Conservation (phyloP, 2,329 filamentous ascomycete genomes). For the Hypoxylon sp. region DNA sequence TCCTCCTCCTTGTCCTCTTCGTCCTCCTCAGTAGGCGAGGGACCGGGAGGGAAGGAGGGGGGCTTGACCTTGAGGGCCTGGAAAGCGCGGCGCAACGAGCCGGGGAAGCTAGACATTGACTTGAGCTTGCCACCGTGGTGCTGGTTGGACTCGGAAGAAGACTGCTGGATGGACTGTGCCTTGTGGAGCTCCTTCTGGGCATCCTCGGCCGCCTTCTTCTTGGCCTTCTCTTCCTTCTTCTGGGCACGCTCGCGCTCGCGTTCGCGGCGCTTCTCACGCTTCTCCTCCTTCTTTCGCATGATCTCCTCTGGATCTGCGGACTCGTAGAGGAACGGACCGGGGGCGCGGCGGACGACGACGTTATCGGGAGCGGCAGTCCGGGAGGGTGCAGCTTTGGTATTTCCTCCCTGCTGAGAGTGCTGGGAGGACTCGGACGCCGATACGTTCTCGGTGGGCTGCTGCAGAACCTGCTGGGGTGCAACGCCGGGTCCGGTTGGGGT, state of each 20-base stretch:
- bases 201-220: slow-evolving; percentile 22
- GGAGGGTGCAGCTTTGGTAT: neutral
- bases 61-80: slow-evolving; percentile 25
- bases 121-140: slow-evolving; percentile 5
- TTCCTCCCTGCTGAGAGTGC: neutral
- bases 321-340: slow-evolving; percentile 38
- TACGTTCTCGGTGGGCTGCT: neutral
- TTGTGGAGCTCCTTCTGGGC: slow-evolving; percentile 16
- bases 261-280: slow-evolving; percentile 24
- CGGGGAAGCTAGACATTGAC: slow-evolving; percentile 25
- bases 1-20: slow-evolving; percentile 10
- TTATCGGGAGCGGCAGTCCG: neutral
- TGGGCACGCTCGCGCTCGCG: slow-evolving; percentile 30
- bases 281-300: slow-evolving; percentile 25
- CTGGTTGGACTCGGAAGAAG: neutral
- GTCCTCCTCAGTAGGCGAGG: slow-evolving; percentile 9
- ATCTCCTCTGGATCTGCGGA: slow-evolving; percentile 25
- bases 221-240: slow-evolving; percentile 30
- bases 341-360: slow-evolving; percentile 18
- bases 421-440: neutral
- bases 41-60: neutral
- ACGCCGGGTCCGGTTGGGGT: neutral
- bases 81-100: slow-evolving; percentile 37
- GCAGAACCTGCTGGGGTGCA: neutral
- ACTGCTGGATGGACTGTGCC: neutral